These are phyloP conservation scores for Fomitopsis pulvina DNA, from an alignment of 768 basidiomycete genomes.

Conservation along the genomic window DNA sequence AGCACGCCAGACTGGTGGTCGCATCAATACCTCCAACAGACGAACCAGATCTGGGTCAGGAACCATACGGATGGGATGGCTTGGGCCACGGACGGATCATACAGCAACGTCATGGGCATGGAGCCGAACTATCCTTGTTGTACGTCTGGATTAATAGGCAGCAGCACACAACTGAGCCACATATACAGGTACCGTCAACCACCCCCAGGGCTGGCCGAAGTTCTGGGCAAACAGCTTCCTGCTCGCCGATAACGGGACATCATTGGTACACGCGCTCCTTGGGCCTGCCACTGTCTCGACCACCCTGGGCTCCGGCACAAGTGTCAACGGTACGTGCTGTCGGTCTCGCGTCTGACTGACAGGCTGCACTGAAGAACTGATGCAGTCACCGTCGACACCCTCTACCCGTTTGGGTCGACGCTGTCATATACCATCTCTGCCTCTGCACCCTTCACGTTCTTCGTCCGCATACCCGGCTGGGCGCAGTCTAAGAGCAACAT, in stretches of 20 bases:
- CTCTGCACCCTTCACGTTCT: slow-evolving; percentile 37
- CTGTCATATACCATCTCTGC: slow-evolving; percentile 41
- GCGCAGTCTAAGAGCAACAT: slow-evolving; percentile 36
- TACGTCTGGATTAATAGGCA: background rate
- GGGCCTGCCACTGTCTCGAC: slow-evolving; percentile 40
- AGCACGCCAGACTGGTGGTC: slow-evolving; percentile 47
- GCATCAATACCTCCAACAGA: slow-evolving; percentile 51
- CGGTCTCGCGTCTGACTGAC: background rate
- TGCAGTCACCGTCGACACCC: slow-evolving; percentile 37
- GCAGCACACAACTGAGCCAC: background rate
- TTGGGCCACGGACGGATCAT: slow-evolving; percentile 18
- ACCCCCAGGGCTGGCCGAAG: slow-evolving; percentile 50
- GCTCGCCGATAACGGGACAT: slow-evolving; percentile 36
- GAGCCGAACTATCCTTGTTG: slow-evolving; percentile 43
- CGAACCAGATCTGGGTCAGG: slow-evolving; percentile 49
- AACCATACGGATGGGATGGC: slow-evolving; percentile 38
- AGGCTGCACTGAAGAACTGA: slow-evolving; percentile 15
- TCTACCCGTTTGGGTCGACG: slow-evolving; percentile 46
- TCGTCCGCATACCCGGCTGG: slow-evolving; percentile 47
- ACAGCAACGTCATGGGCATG: slow-evolving; percentile 44
- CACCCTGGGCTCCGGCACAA: slow-evolving; percentile 32
- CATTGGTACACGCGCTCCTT: slow-evolving; percentile 41
- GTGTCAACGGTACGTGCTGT: background rate
- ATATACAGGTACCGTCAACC: slow-evolving; percentile 47
- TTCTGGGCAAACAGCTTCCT: slow-evolving; percentile 48